These are phyloP conservation scores for Glomus cerebriforme DNA, from an alignment of 192 early-diverging fungal genomes.

Conservation along the genomic window DNA sequence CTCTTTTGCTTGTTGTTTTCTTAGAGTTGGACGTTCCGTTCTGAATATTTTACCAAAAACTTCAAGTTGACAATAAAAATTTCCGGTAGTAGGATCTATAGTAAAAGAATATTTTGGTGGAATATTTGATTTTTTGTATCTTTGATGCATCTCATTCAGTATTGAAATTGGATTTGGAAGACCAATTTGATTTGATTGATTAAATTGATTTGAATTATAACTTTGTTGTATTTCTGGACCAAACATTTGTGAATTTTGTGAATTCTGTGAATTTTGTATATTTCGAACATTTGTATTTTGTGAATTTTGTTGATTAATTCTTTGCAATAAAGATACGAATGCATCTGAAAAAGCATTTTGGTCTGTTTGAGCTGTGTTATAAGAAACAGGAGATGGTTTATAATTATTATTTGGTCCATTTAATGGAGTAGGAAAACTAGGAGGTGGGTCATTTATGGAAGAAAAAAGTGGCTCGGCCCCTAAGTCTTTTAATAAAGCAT, in stretches of 20 bases:
- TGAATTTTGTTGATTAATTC: neutral
- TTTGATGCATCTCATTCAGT: conserved; percentile 14
- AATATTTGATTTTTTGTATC: neutral
- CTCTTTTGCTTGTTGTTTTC: conserved; percentile 19
- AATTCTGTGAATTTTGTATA: neutral
- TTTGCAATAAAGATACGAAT: neutral
- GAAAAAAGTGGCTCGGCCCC: conserved; percentile 22
- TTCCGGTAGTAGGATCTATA: neutral
- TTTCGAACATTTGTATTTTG: neutral
- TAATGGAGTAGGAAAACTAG: neutral
- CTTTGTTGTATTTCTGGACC: neutral
- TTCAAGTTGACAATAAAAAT: conserved; percentile 11
- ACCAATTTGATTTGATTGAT: neutral
- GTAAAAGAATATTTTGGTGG: conserved; percentile 1
- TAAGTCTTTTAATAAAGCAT: conserved; percentile 7
- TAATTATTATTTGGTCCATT: neutral
- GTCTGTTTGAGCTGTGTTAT: neutral
- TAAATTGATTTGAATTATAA: neutral
- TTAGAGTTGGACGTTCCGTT: neutral
- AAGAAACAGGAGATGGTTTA: neutral
- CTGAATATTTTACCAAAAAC: conserved; percentile 2
- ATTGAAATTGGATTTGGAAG: conserved; percentile 20
- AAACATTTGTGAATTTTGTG: neutral
- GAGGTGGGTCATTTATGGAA: neutral
- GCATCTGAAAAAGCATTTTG: neutral